Evolutionary conservation across 1,284 basidiomycete genomes (phyloP).

Genomic region (Phlebopus sp.): DNA sequence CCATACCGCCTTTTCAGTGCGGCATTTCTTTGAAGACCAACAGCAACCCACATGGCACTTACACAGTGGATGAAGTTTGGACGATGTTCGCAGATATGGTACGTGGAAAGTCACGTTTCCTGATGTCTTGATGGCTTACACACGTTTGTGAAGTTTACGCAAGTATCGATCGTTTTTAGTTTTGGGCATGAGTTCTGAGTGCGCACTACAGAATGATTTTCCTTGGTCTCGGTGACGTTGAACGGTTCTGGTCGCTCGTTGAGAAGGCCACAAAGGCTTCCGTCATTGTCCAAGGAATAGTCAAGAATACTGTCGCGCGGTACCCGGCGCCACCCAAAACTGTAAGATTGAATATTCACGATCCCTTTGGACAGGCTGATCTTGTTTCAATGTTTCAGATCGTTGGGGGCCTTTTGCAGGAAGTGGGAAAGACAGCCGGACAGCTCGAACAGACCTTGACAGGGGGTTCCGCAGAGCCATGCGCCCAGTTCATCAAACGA

Average conservation of each 20-base stretch:
- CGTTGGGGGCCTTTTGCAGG: too few species aligned
- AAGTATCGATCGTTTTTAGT: too few species aligned
- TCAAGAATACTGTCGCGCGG: slow-evolving; percentile 26
- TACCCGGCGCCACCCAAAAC: too few species aligned
- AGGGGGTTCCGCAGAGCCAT: slow-evolving; percentile 28
- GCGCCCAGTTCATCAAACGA: slow-evolving; percentile 42
- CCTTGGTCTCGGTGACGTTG: slow-evolving; percentile 35
- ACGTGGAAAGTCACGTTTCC: too few species aligned
- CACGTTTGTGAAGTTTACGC: too few species aligned
- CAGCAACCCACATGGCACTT: slow-evolving; percentile 48
- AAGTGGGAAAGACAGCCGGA: too few species aligned
- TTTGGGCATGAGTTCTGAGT: too few species aligned
- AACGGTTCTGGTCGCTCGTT: slow-evolving; percentile 31
- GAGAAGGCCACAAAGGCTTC: slow-evolving; percentile 31
- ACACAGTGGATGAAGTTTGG: slow-evolving; percentile 54
- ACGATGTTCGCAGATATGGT: slow-evolving; percentile 42
- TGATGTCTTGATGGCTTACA: too few species aligned
- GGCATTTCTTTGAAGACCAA: slow-evolving; percentile 60
- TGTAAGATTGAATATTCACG: too few species aligned
- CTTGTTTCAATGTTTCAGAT: too few species aligned
- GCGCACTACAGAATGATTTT: slow-evolving; percentile 27
- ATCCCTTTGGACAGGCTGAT: too few species aligned
- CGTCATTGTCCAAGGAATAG: slow-evolving; percentile 33
- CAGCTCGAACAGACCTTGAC: too few species aligned
- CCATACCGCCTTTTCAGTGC: slow-evolving; percentile 32